These are phyloP conservation scores for Pseudogymnoascus sp. DNA, from an alignment of 2,329 filamentous ascomycete genomes.

Conservation along the genomic window DNA sequence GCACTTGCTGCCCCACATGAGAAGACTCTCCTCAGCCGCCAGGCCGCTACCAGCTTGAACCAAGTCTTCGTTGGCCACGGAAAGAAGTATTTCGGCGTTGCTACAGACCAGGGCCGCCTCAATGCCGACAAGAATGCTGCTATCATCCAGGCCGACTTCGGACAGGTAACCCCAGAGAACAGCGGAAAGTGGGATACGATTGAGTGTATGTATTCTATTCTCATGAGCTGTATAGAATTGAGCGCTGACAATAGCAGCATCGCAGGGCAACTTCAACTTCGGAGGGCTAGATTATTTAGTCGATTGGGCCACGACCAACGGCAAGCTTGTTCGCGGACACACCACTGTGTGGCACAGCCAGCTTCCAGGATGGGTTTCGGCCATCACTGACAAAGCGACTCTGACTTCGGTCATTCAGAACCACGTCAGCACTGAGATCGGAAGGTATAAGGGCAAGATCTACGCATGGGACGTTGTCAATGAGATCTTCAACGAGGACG, in stretches of 20 bases:
- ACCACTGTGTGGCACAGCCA: conserved; percentile 60
- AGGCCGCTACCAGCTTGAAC: conserved; percentile 41
- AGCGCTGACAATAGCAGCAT: conserved; percentile 17
- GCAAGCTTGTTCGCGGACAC: conserved; percentile 56
- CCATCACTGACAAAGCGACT: conserved; percentile 43
- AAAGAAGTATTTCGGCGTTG: conserved; percentile 58
- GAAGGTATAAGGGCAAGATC: conserved; percentile 56
- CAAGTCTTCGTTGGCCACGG: conserved; percentile 52
- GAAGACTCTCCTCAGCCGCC: not conserved
- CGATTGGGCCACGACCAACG: conserved; percentile 48
- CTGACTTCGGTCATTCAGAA: conserved; percentile 51
- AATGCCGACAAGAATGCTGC: conserved; percentile 42
- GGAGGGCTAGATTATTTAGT: conserved; percentile 51
- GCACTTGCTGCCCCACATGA: not conserved
- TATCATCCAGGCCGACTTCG: conserved; percentile 55
- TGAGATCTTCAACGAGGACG: conserved; percentile 49
- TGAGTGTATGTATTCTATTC: conserved; percentile 30
- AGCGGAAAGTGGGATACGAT: conserved; percentile 62
- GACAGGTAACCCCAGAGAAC: conserved; percentile 61
- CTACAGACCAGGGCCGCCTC: conserved; percentile 48
- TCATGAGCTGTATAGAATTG: too few species aligned
- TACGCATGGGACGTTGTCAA: conserved; percentile 58
- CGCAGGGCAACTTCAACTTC: conserved; percentile 48
- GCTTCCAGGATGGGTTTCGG: conserved; percentile 51
- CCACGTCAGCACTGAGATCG: conserved; percentile 52